Conservation (phyloP, 345 rosid species). For the Lepidium sativum region DNA sequence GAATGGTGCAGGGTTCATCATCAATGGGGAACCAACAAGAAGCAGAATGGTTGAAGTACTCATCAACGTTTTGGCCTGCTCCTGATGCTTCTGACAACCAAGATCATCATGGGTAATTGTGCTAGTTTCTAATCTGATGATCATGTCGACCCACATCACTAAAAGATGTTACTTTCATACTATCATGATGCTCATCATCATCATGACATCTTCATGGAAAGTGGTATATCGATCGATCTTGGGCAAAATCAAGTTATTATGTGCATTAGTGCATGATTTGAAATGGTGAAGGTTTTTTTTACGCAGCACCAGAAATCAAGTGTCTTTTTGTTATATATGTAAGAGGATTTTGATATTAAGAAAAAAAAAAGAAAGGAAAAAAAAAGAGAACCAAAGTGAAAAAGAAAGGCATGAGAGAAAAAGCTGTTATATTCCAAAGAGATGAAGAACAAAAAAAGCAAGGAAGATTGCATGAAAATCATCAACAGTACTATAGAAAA, state of each 20-base stretch:
- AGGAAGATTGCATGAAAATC: constrained; percentile 67
- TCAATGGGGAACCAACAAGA: constrained; percentile 83
- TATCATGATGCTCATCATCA: constrained; percentile 26
- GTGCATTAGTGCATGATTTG: constrained; percentile 16
- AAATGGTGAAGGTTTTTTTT: constrained; percentile 11
- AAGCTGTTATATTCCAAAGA: constrained; percentile 48
- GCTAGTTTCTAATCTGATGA: constrained; percentile 17
- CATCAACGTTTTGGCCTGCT: constrained; percentile 92
- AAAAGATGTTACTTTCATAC: constrained; percentile 33
- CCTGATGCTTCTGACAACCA: constrained; percentile 69
- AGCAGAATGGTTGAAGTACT: constrained; percentile 95
- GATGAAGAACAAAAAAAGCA: constrained; percentile 1
- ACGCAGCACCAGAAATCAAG: constrained; percentile 13
- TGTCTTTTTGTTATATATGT: constrained; percentile 2
- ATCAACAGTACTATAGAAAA: constrained; percentile 36
- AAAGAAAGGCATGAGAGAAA: constrained; percentile 31
- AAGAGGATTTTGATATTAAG: constrained; percentile 12
- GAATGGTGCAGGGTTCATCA: constrained; percentile 64
- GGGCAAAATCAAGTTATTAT: constrained; percentile 6
- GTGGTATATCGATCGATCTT: constrained; percentile 6
- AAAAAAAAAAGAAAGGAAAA: constrained; percentile 8
- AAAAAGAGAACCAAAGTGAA: not conserved
- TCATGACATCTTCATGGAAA: constrained; percentile 17
- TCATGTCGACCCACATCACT: constrained; percentile 19
- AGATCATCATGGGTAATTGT: constrained; percentile 91